Base-by-base conservation (phyloP, 1,284 basidiomycete genomes). In the Boletus albobrunnescens region DNA sequence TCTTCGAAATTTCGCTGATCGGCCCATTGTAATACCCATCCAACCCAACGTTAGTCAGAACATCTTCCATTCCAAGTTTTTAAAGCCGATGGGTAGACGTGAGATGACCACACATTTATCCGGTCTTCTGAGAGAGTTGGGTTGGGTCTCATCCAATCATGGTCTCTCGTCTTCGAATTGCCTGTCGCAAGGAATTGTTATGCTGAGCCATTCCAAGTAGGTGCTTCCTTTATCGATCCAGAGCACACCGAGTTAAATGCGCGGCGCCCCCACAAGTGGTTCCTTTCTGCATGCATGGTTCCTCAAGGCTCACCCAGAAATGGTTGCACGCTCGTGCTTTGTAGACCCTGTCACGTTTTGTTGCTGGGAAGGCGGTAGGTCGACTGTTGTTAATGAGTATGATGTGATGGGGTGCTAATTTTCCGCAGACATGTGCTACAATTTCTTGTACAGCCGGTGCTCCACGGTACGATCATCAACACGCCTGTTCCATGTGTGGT, bases 341-440 rank as follows among this genome's bases (percentile, higher is more conserved):
- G 84, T 93, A 26, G 93, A 96, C 61, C 91, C 93, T 6, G 86
- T 89, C 26, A 82, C 82, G 1, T 94, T 95, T 68, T 91, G 88
- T 65, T 82, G 87, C 6, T 94, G 91, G 91, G 90, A 93, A 74
- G 90, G 90, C 46, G 83, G 84, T 85, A 57, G 50, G 75, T 66
- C 9, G 23, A 36, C 28, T 33, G n/a, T 17, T 27, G 13, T 22
- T 16, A 14, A 31, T 17, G 32, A 28, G 26, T 36, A 22, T 48
- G 36, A 33, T 17, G 28, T 50, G 42, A 31, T 43, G 36, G 10
- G 31, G 41, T 36, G 16, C n/a, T 20, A 14, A 39, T 10, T 53
- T 49, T 46, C 32, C 32, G 14, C 58, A 84, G 90, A 93, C 65
- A 81, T 94, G 14, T 93, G 91, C 67, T 88, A 87, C 69, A 91